These are phyloP conservation scores for Beta vulgaris DNA, from an alignment of 148 eudicot genomes.

Conservation along the genomic window DNA sequence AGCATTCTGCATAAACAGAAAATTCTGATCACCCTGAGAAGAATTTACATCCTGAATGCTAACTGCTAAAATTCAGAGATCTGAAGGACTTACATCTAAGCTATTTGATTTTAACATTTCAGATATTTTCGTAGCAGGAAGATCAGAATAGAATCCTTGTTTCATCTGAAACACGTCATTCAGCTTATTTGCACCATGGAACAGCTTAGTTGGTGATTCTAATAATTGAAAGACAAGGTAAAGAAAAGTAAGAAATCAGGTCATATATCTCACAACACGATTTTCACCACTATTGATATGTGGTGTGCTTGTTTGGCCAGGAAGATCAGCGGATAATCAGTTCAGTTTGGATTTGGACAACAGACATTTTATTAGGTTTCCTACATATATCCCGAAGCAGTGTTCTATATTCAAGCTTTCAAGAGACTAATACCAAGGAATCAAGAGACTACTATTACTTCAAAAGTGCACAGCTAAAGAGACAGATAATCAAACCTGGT, in stretches of 20 bases:
- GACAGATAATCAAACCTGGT: constrained; percentile 42
- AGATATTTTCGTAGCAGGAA: constrained; percentile 71
- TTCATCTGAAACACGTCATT: constrained; percentile 85
- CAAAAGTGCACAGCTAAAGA: background rate
- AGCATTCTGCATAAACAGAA: constrained; percentile 67
- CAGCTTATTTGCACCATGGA: constrained; percentile 61
- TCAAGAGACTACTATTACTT: too few species aligned
- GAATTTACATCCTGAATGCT: background rate
- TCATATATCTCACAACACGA: background rate
- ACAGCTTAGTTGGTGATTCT: constrained; percentile 54
- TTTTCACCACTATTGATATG: background rate
- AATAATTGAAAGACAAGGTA: background rate
- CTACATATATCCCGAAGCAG: background rate
- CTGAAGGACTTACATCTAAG: constrained; percentile 63
- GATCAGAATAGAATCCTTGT: constrained; percentile 64
- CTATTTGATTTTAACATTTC: constrained; percentile 86
- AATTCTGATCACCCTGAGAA: constrained; percentile 1
- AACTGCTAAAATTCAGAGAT: background rate
- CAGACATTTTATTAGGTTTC: background rate
- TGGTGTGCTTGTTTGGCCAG: background rate
- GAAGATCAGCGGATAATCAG: background rate
- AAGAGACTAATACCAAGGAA: background rate
- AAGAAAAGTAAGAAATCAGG: background rate
- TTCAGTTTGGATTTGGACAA: background rate
- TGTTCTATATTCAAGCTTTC: background rate